phyloP scores from a whole-genome alignment of 441 rosid genomes.

The Gossypium aridum region DNA sequence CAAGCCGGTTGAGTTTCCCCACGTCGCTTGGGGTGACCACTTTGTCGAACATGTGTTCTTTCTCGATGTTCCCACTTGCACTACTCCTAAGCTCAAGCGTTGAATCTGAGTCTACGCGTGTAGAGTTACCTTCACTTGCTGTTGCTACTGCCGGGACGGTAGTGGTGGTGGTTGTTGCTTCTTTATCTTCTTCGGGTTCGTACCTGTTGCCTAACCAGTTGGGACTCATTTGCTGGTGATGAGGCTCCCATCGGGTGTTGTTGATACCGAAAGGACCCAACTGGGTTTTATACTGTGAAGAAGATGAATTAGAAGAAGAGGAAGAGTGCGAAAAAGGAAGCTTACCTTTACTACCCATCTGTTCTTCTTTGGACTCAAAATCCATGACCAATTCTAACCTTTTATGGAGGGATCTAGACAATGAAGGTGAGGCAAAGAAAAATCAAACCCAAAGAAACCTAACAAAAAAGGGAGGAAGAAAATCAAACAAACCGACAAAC shows the following conservation, averaged over 20 bases:
- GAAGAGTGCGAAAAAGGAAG: constrained; percentile 27
- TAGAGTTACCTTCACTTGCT: constrained; percentile 8
- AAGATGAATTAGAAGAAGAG: constrained; percentile 25
- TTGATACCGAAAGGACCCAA: constrained; percentile 7
- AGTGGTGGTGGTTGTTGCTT: background rate
- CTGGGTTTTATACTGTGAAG: constrained; percentile 20
- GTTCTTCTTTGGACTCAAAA: constrained; percentile 25
- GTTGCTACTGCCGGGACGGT: background rate
- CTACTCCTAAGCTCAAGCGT: constrained; percentile 13
- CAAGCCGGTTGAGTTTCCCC: constrained; percentile 43
- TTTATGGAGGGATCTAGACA: constrained; percentile 11
- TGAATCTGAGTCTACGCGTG: constrained; percentile 15
- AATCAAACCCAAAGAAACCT: background rate
- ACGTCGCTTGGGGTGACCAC: constrained; percentile 53
- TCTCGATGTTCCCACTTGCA: constrained; percentile 20
- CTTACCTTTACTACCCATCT: constrained; percentile 26
- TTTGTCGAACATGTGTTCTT: constrained; percentile 48
- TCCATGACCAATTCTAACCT: constrained; percentile 23
- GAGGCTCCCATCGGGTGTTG: constrained; percentile 5
- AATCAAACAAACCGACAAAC: background rate
- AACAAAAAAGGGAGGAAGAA: background rate
- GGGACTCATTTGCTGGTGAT: constrained; percentile 24
- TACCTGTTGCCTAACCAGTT: constrained; percentile 26
- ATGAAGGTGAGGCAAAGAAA: background rate
- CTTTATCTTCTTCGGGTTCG: constrained; percentile 20